These are phyloP conservation scores for Lichtheimia hyalospora DNA, from an alignment of 371 early-diverging fungal species.

Conservation along the genomic window DNA sequence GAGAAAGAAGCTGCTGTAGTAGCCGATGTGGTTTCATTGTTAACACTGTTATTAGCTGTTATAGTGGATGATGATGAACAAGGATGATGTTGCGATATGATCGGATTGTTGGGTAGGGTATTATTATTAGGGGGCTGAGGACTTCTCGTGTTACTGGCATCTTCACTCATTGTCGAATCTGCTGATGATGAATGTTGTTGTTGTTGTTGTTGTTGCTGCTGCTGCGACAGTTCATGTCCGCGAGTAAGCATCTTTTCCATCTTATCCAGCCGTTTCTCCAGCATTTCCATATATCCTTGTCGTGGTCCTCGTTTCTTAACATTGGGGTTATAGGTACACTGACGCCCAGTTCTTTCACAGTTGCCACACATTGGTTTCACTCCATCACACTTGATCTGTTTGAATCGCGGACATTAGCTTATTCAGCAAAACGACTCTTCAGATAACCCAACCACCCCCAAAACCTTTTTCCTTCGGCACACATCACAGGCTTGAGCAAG, in stretches of 20 bases:
- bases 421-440: too few species aligned
- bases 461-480: constrained; percentile 82
- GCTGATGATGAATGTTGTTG: too few species aligned
- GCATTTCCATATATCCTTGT: constrained; percentile 77
- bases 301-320: constrained; percentile 78
- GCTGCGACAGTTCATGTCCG: constrained; percentile 1
- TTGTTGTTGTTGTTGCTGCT: too few species aligned
- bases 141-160: too few species aligned
- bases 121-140: too few species aligned
- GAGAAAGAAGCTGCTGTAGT: too few species aligned
- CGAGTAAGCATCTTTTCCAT: constrained; percentile 49
- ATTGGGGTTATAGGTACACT: constrained; percentile 74
- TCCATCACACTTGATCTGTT: constrained; percentile 79
- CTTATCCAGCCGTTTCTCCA: constrained; percentile 72
- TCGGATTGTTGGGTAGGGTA: too few species aligned
- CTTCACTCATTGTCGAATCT: too few species aligned
- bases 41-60: too few species aligned
- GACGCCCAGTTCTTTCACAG: constrained; percentile 60
- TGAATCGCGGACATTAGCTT: neutral
- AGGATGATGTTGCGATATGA: too few species aligned
- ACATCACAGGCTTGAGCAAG: constrained; percentile 81
- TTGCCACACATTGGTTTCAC: constrained; percentile 74
- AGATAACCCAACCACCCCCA: neutral
- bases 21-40: too few species aligned
- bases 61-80: too few species aligned